A percentile compares a stretch with the other conserved stretches of the same genome.
Conservation (phyloP, 345 rosid species). For the Salix arbutifolia region DNA sequence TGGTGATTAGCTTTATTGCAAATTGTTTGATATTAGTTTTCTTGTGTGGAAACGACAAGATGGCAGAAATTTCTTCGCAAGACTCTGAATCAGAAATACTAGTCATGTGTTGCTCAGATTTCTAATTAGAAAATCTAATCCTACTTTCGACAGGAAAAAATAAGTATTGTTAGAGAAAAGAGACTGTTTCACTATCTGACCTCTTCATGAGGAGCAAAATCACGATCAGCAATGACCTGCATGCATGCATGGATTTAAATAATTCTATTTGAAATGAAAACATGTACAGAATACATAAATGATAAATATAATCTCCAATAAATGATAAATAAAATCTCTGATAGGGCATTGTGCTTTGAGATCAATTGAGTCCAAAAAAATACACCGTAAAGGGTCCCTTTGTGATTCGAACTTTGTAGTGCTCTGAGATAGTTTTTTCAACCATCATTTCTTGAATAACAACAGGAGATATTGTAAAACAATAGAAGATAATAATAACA, state of each 20-base stretch:
- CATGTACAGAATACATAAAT: background rate
- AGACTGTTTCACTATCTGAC: slow-evolving; percentile 29
- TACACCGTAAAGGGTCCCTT: no score
- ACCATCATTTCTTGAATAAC: background rate
- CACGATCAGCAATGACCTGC: slow-evolving; percentile 72
- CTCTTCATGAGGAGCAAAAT: slow-evolving; percentile 76
- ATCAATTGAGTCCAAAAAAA: background rate
- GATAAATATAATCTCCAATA: background rate
- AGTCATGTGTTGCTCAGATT: background rate
- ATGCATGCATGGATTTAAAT: slow-evolving; percentile 25
- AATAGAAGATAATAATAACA: background rate
- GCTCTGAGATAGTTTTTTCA: background rate
- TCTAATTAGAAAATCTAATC: background rate
- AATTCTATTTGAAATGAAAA: background rate
- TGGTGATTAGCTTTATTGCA: no score
- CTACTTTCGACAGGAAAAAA: background rate
- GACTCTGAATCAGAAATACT: background rate
- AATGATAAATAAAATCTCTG: background rate
- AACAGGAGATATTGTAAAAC: background rate
- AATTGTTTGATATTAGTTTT: no score
- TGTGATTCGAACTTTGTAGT: background rate
- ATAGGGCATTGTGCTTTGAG: background rate
- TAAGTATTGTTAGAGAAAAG: background rate
- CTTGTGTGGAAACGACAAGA: background rate
- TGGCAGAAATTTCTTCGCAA: background rate